Base-by-base conservation (phyloP, 441 rosid species). In the Hura crepitans region DNA sequence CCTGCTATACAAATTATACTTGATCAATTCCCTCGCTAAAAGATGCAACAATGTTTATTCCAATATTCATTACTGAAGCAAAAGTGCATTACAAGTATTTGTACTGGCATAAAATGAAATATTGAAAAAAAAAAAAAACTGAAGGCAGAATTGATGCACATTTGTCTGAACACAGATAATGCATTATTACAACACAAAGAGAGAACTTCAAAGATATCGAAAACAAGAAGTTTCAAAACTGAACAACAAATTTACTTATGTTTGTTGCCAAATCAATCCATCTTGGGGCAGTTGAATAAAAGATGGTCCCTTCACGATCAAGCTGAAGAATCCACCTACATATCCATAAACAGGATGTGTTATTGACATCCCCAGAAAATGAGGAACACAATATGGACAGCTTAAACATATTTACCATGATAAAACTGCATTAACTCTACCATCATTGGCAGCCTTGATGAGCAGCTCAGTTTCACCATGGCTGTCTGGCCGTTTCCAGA, bases 301-400 rank as follows among this genome's bases (percentile, higher is more conserved):
- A 87, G 62, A 95, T 77, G 55, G 87, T 87, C 72, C 99, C 98
- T 81, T 91, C 89, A 42, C 45, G 71, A 79, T 92, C 97, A 75
- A 95, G 97, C 85, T 95, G 99, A 77, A 95, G 93, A 54, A 79
- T 72, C 99, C 99, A 95, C 98, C 97, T 95, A 80, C 71, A 85
- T 53, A 67, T 30, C 62, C 30, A 77, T 31, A 61, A 45, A 50
- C 1, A 60, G 31, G 50, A 25, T 18, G n/a, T 30, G 17, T 56
- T 42, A 39, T 11, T 15, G n/a, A 49, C 1, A 57, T 22, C 62
- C 5, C 50, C 51, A 39, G 43, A 42, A 53, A 53, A 17, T 17
- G 22, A 20, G 46, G 42, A 23, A 51, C 53, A 22, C 25, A 62
- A 37, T 33, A 65, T 49, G 74, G 72, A 62, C 0, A 63, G 11